Percentiles rank a stretch among this genome's conserved stretches.
Conservation (phyloP, 228 moss, liverwort and hornwort genomes). For the Sphagnum magellanicum region DNA sequence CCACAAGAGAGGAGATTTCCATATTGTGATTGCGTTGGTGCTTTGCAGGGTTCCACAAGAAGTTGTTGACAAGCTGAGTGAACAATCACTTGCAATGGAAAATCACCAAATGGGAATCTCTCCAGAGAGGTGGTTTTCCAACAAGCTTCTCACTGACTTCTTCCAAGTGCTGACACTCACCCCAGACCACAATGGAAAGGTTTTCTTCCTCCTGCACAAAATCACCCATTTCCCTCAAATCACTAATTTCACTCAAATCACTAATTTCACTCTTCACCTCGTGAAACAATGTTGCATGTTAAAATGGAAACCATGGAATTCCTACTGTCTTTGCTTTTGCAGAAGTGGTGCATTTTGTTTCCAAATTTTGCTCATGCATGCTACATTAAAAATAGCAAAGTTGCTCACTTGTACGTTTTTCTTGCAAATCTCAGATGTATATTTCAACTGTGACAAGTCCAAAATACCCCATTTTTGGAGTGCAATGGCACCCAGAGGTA, state of each 20-base stretch:
- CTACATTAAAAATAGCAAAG: no score
- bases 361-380: no score
- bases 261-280: no score
- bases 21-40: slow-evolving; percentile 1
- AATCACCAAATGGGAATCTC: slow-evolving; percentile 80
- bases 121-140: slow-evolving; percentile 46
- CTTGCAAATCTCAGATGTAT: slow-evolving; percentile 33
- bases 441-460: slow-evolving; percentile 73
- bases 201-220: slow-evolving; percentile 6
- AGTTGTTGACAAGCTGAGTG: slow-evolving; percentile 45
- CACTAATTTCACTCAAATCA: no score
- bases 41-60: slow-evolving; percentile 49
- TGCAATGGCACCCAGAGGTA: slow-evolving; percentile 99
- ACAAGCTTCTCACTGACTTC: slow-evolving; percentile 54
- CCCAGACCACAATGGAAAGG: slow-evolving; percentile 67
- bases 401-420: no score
- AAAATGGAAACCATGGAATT: no score
- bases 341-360: no score
- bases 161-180: slow-evolving; percentile 73
- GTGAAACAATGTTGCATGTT: no score
- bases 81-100: slow-evolving; percentile 45
- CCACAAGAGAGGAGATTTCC: background rate
- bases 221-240: background rate
- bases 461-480: slow-evolving; percentile 67
- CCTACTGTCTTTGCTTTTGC: no score